phyloP scores from a whole-genome alignment of 164 flowering plant genomes.

The Berberis vulgaris region DNA sequence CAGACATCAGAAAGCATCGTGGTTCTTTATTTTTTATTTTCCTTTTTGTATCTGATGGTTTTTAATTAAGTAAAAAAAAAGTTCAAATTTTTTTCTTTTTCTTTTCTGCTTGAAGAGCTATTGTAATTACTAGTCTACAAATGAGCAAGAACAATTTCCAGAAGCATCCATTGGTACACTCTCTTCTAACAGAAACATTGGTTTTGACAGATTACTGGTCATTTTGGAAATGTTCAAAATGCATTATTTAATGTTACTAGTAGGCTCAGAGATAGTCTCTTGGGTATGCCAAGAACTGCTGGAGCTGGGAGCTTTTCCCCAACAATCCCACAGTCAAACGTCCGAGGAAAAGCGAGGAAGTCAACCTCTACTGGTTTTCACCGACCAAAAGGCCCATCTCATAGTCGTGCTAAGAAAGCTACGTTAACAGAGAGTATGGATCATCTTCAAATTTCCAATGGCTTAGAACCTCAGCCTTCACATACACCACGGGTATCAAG shows the following conservation, averaged over 20 bases:
- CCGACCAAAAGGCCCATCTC: constrained; percentile 25
- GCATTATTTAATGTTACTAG: constrained; percentile 60
- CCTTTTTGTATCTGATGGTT: too few species aligned
- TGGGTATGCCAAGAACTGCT: constrained; percentile 21
- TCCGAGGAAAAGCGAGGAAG: constrained; percentile 36
- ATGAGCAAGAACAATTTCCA: too few species aligned
- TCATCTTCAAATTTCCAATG: constrained; percentile 38
- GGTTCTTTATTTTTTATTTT: too few species aligned
- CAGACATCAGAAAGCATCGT: too few species aligned
- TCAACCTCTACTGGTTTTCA: constrained; percentile 20
- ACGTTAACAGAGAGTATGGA: constrained; percentile 34
- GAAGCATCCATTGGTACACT: neutral
- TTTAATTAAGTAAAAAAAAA: too few species aligned
- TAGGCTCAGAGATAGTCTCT: constrained; percentile 57
- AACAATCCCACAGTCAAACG: constrained; percentile 23
- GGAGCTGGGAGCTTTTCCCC: constrained; percentile 31
- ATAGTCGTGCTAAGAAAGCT: constrained; percentile 21
- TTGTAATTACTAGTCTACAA: too few species aligned
- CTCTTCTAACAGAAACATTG: neutral
- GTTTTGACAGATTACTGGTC: constrained; percentile 61
- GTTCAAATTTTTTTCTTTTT: too few species aligned
- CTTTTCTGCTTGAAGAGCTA: too few species aligned
- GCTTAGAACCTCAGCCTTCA: constrained; percentile 31
- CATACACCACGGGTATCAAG: constrained; percentile 43
- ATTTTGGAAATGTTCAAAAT: constrained; percentile 55